phyloP scores from a whole-genome alignment of 2,329 filamentous ascomycete genomes.

The Hypocreales sp. region DNA sequence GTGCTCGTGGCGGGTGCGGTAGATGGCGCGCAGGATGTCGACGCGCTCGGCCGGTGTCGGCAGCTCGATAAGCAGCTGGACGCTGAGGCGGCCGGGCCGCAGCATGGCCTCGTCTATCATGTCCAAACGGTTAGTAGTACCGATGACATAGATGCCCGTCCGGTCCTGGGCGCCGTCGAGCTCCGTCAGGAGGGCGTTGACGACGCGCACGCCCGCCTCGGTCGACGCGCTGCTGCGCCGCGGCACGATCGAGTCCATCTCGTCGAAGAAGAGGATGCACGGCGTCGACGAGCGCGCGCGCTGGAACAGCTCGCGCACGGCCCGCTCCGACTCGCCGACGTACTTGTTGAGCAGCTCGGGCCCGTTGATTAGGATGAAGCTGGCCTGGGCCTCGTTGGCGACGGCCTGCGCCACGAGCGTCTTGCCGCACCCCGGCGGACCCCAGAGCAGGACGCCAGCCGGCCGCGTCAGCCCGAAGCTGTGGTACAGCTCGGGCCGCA shows the following conservation, averaged over 20 bases:
- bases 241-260: conserved; percentile 84
- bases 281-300: conserved; percentile 75
- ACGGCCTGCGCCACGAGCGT: conserved; percentile 92
- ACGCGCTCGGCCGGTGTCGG: conserved; percentile 66
- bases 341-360: conserved; percentile 96
- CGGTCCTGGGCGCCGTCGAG: conserved; percentile 73
- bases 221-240: conserved; percentile 63
- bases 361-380: conserved; percentile 96
- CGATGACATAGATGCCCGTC: conserved; percentile 83
- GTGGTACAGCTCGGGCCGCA: conserved; percentile 61
- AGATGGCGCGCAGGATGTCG: conserved; percentile 65
- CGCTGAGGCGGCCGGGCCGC: conserved; percentile 77
- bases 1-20: conserved; percentile 24
- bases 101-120: conserved; percentile 96
- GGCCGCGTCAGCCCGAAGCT: conserved; percentile 65
- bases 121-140: conserved; percentile 86
- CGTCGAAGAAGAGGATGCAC: conserved; percentile 96
- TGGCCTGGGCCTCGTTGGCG: conserved; percentile 87
- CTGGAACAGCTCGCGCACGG: conserved; percentile 81
- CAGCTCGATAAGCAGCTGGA: conserved; percentile 76
- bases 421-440: conserved; percentile 91
- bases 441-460: conserved; percentile 87
- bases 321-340: conserved; percentile 88
- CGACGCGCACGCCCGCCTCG: conserved; percentile 75
- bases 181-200: conserved; percentile 90